Conservation (phyloP, 208 protist species). For the Crithidia expoeki region DNA sequence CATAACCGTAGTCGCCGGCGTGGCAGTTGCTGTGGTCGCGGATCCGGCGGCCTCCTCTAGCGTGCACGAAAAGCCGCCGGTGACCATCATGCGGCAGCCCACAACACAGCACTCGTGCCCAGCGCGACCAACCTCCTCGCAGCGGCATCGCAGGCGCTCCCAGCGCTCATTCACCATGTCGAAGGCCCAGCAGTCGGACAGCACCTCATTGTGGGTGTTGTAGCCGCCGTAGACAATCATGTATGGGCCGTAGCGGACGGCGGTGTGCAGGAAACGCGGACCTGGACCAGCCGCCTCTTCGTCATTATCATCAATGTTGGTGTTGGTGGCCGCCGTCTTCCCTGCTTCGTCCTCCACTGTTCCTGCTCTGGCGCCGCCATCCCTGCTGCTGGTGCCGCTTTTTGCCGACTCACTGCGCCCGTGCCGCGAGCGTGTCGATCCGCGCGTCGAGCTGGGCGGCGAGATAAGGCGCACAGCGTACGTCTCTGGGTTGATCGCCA, state of each 20-base stretch:
- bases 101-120: slow-evolving; percentile 75
- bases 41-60: slow-evolving; percentile 42
- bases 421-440: background rate
- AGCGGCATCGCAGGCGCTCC: slow-evolving; percentile 61
- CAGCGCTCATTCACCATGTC: slow-evolving; percentile 80
- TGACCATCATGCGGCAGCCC: slow-evolving; percentile 73
- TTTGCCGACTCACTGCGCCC: slow-evolving; percentile 2
- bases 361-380: background rate
- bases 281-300: slow-evolving; percentile 11
- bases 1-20: slow-evolving; percentile 38
- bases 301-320: background rate
- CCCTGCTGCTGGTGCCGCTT: background rate
- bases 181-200: slow-evolving; percentile 81
- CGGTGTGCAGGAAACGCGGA: slow-evolving; percentile 75
- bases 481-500: slow-evolving; percentile 59
- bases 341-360: background rate
- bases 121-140: slow-evolving; percentile 40
- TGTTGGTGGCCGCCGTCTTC: background rate
- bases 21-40: slow-evolving; percentile 11
- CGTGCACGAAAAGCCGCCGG: slow-evolving; percentile 70
- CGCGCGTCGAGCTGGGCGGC: background rate
- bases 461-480: slow-evolving; percentile 62
- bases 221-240: slow-evolving; percentile 88
- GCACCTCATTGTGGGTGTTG: slow-evolving; percentile 66
- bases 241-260: slow-evolving; percentile 78